A percentile compares a stretch with the other conserved stretches of the same genome.
Conservation (phyloP, 257 asterid genomes). For the Galeopsis tetrahit region DNA sequence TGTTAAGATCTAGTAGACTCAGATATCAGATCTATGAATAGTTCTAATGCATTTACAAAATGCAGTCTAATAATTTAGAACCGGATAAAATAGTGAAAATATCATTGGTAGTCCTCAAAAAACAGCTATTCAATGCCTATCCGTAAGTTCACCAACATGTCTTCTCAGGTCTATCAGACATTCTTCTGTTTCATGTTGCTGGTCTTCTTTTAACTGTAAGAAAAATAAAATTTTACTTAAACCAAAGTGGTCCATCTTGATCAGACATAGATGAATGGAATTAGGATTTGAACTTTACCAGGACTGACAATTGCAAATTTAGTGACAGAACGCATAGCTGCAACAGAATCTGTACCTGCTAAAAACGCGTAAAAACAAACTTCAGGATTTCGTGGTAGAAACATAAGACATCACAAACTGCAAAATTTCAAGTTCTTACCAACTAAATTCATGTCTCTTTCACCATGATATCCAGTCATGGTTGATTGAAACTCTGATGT, state of each 20-base stretch:
- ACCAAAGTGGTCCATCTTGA: constrained; percentile 5
- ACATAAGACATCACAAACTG: constrained; percentile 13
- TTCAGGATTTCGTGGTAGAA: constrained; percentile 22
- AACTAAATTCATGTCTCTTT: constrained; percentile 46
- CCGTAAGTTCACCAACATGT: constrained; percentile 25
- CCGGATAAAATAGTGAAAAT: not conserved
- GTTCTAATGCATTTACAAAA: constrained; percentile 33
- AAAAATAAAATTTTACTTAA: constrained; percentile 21
- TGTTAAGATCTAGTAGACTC: constrained; percentile 19
- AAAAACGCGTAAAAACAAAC: constrained; percentile 23
- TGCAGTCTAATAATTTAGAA: constrained; percentile 34
- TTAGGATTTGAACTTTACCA: constrained; percentile 53
- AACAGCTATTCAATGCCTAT: constrained; percentile 39
- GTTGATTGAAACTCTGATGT: constrained; percentile 57
- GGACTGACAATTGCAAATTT: constrained; percentile 78
- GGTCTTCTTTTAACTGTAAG: constrained; percentile 59
- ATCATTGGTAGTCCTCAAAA: constrained; percentile 18
- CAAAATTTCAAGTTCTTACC: constrained; percentile 46
- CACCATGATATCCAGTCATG: constrained; percentile 53
- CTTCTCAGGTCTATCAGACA: constrained; percentile 12
- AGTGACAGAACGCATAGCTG: constrained; percentile 71
- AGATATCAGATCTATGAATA: constrained; percentile 28
- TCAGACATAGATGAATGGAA: not conserved
- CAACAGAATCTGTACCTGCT: constrained; percentile 65
- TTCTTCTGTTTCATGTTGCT: constrained; percentile 29